Evolutionary conservation across 768 basidiomycete genomes (phyloP).

Genomic region (Collybia nuda): DNA sequence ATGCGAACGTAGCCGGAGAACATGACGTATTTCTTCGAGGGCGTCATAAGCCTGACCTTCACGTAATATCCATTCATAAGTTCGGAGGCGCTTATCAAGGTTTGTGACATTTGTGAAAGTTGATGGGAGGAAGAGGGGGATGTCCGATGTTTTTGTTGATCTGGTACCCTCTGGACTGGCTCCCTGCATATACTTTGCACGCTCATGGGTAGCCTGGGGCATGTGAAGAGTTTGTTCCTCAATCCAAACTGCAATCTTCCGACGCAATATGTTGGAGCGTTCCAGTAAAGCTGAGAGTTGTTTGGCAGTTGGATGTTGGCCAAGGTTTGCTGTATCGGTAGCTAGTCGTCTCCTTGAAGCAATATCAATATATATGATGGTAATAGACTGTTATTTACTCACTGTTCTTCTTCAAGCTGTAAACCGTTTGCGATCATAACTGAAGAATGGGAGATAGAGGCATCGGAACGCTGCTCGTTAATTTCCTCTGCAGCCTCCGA

Average conservation of each 20-base stretch:
- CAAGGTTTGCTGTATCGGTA: neutral
- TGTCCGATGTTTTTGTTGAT: neutral
- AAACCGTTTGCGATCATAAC: slow-evolving; percentile 8
- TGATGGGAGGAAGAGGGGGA: slow-evolving; percentile 2
- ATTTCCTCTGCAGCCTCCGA: slow-evolving; percentile 5
- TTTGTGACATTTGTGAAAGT: neutral
- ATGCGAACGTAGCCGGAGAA: slow-evolving; percentile 3
- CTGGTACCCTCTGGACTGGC: neutral
- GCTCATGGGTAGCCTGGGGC: neutral
- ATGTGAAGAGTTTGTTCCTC: neutral
- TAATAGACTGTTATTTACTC: too few relatives aligned
- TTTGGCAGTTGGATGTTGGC: neutral
- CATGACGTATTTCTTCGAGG: slow-evolving; percentile 1
- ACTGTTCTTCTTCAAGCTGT: slow-evolving; percentile 16
- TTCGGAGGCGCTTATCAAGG: neutral
- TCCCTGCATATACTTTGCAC: neutral
- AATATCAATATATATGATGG: too few relatives aligned
- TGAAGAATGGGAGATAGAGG: neutral
- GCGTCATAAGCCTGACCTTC: slow-evolving; percentile 2
- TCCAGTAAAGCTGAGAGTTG: neutral
- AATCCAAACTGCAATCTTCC: neutral
- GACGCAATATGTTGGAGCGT: neutral
- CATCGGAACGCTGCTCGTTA: slow-evolving; percentile 3
- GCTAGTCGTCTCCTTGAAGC: neutral
- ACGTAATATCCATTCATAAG: neutral